These are phyloP conservation scores for Mytilinidion resinicola DNA, from an alignment of 495 filamentous ascomycete species.

Conservation along the genomic window DNA sequence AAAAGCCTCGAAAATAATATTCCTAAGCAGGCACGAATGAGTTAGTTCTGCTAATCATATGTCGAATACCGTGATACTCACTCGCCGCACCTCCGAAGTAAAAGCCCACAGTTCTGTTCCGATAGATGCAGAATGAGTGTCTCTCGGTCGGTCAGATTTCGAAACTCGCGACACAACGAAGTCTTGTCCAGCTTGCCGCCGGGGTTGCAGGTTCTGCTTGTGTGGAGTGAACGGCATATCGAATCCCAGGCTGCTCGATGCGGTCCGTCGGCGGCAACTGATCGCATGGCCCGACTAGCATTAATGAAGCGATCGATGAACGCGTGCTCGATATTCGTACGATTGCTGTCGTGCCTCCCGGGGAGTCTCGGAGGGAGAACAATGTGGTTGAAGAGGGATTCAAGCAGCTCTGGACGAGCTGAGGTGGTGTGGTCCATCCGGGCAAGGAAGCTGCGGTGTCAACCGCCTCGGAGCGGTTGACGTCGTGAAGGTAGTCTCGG, in stretches of 20 bases:
- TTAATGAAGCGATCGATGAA: slow-evolving; percentile 37
- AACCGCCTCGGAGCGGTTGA: no score
- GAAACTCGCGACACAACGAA: slow-evolving; percentile 34
- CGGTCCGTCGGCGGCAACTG: slow-evolving; percentile 3
- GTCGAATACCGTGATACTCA: slow-evolving; percentile 30
- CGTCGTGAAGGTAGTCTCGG: no score
- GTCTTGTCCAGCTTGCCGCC: slow-evolving; percentile 27
- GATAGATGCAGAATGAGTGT: slow-evolving; percentile 44
- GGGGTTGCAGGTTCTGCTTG: slow-evolving; percentile 14
- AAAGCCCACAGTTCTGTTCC: slow-evolving; percentile 51
- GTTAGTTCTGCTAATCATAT: no score
- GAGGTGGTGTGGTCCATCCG: no score
- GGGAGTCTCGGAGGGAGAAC: slow-evolving; percentile 45
- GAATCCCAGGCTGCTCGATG: slow-evolving; percentile 27
- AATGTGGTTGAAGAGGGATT: slow-evolving; percentile 41
- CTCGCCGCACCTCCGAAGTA: slow-evolving; percentile 40
- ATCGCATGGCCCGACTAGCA: no score
- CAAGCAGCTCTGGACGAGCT: not conserved
- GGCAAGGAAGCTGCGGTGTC: no score
- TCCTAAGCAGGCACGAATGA: no score
- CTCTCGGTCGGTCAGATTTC: slow-evolving; percentile 27
- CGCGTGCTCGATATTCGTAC: slow-evolving; percentile 34
- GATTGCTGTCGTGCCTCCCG: slow-evolving; percentile 36
- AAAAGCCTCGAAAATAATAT: slow-evolving; percentile 46
- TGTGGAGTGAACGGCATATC: slow-evolving; percentile 35